Conservation (phyloP, 345 rosid genomes). For the Eucalyptus grandis region DNA sequence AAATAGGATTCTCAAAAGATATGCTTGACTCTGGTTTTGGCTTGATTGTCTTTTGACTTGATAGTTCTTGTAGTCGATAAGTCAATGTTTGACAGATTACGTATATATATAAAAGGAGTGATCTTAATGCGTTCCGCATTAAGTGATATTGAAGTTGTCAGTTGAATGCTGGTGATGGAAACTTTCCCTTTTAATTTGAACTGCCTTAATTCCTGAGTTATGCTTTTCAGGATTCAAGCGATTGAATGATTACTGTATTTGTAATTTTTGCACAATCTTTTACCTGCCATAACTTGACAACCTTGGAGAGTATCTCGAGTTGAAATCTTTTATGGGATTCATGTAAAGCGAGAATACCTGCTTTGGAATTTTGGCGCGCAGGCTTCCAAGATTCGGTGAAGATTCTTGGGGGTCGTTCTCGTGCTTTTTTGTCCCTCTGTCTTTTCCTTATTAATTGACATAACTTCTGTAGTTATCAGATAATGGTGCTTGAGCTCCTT, state of each 20-base stretch:
- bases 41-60: background rate
- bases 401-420: background rate
- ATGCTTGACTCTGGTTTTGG: background rate
- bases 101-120: background rate
- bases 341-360: background rate
- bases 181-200: background rate
- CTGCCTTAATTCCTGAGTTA: background rate
- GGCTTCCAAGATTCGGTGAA: background rate
- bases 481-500: conserved; percentile 77
- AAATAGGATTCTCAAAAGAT: background rate
- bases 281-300: background rate
- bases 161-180: background rate
- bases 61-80: background rate
- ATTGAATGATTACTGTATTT: background rate
- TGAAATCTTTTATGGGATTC: background rate
- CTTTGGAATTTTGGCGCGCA: background rate
- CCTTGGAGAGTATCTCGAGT: background rate
- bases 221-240: background rate
- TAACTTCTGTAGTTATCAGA: conserved; percentile 63
- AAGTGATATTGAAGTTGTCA: background rate
- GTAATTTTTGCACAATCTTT: background rate
- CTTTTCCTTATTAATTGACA: background rate
- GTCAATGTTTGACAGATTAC: background rate
- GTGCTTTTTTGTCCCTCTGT: background rate
- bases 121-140: background rate